These are phyloP conservation scores for Rugonectria rugulosa DNA, from an alignment of 2,329 filamentous ascomycete genomes.

Conservation along the genomic window DNA sequence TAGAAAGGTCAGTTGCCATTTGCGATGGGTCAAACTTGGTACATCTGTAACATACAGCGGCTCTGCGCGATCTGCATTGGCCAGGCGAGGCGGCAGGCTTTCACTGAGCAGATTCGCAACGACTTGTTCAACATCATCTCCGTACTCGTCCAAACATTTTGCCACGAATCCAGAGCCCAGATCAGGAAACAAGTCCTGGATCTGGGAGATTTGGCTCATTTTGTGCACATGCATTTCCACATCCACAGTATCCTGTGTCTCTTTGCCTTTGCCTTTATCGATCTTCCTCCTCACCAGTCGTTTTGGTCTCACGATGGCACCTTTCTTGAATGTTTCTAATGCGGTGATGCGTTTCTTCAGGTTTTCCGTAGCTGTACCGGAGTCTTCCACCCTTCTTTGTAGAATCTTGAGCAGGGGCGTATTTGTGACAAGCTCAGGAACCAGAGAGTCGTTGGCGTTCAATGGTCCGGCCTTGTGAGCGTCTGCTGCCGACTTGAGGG, in stretches of 20 bases:
- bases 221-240: slow-evolving; percentile 75
- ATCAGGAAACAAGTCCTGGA: slow-evolving; percentile 94
- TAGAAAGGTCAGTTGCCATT: slow-evolving; percentile 33
- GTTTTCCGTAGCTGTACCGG: slow-evolving; percentile 59
- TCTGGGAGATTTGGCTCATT: slow-evolving; percentile 84
- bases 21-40: background rate
- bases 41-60: slow-evolving; percentile 57
- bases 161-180: slow-evolving; percentile 84
- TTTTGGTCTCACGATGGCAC: slow-evolving; percentile 59
- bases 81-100: slow-evolving; percentile 74
- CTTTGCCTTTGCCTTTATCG: slow-evolving; percentile 70
- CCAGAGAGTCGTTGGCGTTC: slow-evolving; percentile 73
- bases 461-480: slow-evolving; percentile 64
- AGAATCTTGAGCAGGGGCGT: slow-evolving; percentile 78
- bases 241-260: slow-evolving; percentile 46
- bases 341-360: slow-evolving; percentile 67
- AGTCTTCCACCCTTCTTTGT: slow-evolving; percentile 58
- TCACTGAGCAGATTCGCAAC: slow-evolving; percentile 84
- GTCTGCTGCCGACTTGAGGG: slow-evolving; percentile 75
- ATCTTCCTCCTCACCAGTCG: slow-evolving; percentile 61
- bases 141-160: slow-evolving; percentile 80
- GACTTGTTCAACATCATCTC: slow-evolving; percentile 78
- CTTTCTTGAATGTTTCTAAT: slow-evolving; percentile 67
- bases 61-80: slow-evolving; percentile 68
- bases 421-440: slow-evolving; percentile 80